Conservation (phyloP, 2,329 filamentous ascomycete genomes). For the Aspergillus novofumigatus region DNA sequence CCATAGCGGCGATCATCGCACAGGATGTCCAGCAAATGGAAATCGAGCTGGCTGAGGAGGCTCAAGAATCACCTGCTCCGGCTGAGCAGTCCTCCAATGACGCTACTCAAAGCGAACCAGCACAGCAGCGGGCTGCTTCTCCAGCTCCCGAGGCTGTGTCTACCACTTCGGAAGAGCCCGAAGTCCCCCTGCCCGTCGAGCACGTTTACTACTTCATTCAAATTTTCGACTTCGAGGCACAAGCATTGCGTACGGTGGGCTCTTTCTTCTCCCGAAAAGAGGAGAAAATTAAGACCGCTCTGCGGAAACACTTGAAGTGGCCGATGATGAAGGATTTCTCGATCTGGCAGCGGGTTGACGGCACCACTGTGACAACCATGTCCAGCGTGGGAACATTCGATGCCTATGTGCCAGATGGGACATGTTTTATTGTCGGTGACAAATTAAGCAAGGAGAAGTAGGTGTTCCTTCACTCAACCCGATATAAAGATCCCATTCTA, state of each 20-base stretch:
- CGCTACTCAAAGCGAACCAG: conserved; percentile 7
- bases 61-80: conserved; percentile 7
- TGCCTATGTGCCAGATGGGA: conserved; percentile 33
- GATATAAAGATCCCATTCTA: not conserved
- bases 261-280: conserved; percentile 40
- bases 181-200: conserved; percentile 24
- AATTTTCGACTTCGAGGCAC: conserved; percentile 48
- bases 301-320: conserved; percentile 38
- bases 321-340: conserved; percentile 38
- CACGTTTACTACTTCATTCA: conserved; percentile 49
- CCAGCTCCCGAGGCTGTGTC: conserved; percentile 10
- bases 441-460: conserved; percentile 36
- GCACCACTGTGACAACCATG: conserved; percentile 31
- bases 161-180: conserved; percentile 11
- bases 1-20: conserved; percentile 27
- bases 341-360: conserved; percentile 42
- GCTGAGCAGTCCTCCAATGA: conserved; percentile 5
- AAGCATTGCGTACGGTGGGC: conserved; percentile 38
- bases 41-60: conserved; percentile 4
- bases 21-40: conserved; percentile 25
- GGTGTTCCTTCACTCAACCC: conserved; percentile 12
- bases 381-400: conserved; percentile 35
- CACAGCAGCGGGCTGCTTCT: conserved; percentile 1
- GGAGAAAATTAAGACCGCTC: conserved; percentile 37
- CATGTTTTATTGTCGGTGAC: conserved; percentile 41